These are phyloP conservation scores for Noccaea bulbosa DNA, from an alignment of 345 rosid species.

Conservation along the genomic window DNA sequence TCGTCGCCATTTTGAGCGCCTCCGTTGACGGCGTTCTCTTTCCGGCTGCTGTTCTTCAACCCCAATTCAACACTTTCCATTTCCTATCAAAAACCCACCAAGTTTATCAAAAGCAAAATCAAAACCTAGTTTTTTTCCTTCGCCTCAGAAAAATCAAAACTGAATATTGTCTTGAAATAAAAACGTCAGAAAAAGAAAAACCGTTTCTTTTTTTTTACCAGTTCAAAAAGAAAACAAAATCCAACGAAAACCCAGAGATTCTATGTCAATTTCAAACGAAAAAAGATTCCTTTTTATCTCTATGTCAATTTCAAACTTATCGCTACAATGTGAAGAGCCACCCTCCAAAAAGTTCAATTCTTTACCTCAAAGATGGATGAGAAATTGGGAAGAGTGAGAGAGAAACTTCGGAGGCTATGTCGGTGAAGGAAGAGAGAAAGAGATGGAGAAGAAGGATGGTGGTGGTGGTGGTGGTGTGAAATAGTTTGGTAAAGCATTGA, in stretches of 20 bases:
- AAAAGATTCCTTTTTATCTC: not conserved
- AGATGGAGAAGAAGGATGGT: constrained; percentile 21
- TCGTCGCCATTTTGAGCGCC: constrained; percentile 56
- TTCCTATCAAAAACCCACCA: constrained; percentile 33
- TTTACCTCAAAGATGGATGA: not conserved
- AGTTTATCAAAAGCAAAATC: not conserved
- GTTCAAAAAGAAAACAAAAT: not conserved
- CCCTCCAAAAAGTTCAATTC: not conserved
- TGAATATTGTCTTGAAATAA: not conserved
- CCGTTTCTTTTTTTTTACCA: constrained; percentile 14
- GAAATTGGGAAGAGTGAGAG: constrained; percentile 3
- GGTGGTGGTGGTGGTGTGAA: constrained; percentile 27
- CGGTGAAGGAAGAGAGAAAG: constrained; percentile 35
- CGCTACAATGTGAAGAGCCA: not conserved
- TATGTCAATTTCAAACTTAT: constrained; percentile 8
- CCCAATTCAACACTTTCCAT: constrained; percentile 68
- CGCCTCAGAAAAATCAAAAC: not conserved
- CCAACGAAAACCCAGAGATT: not conserved
- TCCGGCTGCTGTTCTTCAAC: constrained; percentile 40
- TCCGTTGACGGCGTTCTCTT: constrained; percentile 29
- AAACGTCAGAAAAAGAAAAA: not conserved
- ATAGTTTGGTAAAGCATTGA: constrained; percentile 81
- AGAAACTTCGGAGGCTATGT: constrained; percentile 15
- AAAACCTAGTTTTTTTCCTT: not conserved
- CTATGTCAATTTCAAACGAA: constrained; percentile 2